These are phyloP conservation scores for Moniliella sp. DNA, from an alignment of 1,284 basidiomycete species.

Conservation along the genomic window DNA sequence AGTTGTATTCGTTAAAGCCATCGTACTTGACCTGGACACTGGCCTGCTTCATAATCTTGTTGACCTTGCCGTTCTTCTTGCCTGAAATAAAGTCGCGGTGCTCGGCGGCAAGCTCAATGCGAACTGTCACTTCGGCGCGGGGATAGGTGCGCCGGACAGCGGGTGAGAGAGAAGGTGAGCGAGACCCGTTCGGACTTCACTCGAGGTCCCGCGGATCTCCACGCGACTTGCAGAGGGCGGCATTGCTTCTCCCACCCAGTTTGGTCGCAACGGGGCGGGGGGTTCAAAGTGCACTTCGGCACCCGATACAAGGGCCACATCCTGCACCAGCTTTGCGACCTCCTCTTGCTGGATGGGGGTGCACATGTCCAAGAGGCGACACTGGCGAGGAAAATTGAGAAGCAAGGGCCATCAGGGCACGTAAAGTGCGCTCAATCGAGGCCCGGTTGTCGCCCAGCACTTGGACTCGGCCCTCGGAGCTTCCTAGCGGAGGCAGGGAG, in stretches of 20 bases:
- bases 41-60: conserved; percentile 39
- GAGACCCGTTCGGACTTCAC: conserved; percentile 68
- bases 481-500: conserved; percentile 69
- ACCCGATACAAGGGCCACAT: too few species aligned
- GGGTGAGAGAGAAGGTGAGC: conserved; percentile 64
- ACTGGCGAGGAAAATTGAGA: conserved; percentile 85
- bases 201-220: conserved; percentile 84
- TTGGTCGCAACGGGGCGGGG: too few species aligned
- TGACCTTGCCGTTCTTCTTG: conserved; percentile 37
- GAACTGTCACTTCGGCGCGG: conserved; percentile 96
- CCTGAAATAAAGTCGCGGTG: conserved; percentile 76
- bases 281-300: conserved; percentile 90
- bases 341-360: too few species aligned
- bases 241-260: too few species aligned
- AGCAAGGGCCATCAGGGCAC: conserved; percentile 81
- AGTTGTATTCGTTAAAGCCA: conserved; percentile 95
- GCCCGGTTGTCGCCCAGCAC: conserved; percentile 85
- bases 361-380: too few species aligned
- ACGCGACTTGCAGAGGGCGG: conserved; percentile 93
- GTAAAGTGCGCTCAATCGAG: conserved; percentile 80
- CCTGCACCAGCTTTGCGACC: too few species aligned
- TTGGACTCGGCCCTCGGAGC: conserved; percentile 68
- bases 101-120: conserved; percentile 90
- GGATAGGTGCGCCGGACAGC: too few species aligned
- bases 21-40: conserved; percentile 96